phyloP scores from a whole-genome alignment of 2,329 filamentous ascomycete genomes.

The Exophiala calicioides region DNA sequence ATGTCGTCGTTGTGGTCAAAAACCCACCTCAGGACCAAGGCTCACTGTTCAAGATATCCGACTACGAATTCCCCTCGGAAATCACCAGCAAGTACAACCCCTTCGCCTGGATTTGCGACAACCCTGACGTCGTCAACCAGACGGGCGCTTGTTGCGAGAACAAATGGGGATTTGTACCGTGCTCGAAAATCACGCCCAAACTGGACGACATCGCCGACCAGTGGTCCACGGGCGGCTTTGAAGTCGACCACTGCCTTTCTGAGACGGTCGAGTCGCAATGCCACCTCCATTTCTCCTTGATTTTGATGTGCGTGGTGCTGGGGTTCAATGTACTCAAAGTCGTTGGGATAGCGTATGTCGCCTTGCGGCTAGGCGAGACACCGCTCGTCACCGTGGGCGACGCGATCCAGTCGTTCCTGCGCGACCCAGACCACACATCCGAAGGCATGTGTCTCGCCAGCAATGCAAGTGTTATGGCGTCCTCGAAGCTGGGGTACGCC shows the following conservation, averaged over 20 bases:
- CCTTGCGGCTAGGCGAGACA: constrained; percentile 16
- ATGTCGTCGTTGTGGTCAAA: constrained; percentile 28
- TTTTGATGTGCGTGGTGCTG: constrained; percentile 30
- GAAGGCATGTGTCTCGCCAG: constrained; percentile 32
- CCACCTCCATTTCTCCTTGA: constrained; percentile 28
- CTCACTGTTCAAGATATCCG: constrained; percentile 19
- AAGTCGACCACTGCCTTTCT: constrained; percentile 29
- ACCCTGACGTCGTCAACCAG: constrained; percentile 20
- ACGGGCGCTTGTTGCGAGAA: constrained; percentile 23
- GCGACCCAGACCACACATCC: constrained; percentile 35
- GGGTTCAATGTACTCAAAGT: constrained; percentile 29
- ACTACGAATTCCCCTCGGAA: constrained; percentile 24
- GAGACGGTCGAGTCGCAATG: constrained; percentile 26
- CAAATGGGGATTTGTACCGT: constrained; percentile 21
- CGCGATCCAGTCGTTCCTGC: constrained; percentile 41
- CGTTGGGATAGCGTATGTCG: constrained; percentile 24
- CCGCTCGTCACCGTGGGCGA: constrained; percentile 41
- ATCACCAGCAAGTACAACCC: constrained; percentile 24
- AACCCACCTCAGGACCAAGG: constrained; percentile 20
- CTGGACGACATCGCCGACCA: constrained; percentile 17
- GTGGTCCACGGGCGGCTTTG: constrained; percentile 21
- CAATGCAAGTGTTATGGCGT: constrained; percentile 23
- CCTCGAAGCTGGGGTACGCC: constrained; percentile 20
- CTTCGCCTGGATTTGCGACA: constrained; percentile 30
- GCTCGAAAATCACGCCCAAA: constrained; percentile 23